Percentiles rank a stretch among this genome's conserved stretches.
These are phyloP conservation scores for Perilla frutescens DNA, from an alignment of 257 asterid species.

Conservation along the genomic window DNA sequence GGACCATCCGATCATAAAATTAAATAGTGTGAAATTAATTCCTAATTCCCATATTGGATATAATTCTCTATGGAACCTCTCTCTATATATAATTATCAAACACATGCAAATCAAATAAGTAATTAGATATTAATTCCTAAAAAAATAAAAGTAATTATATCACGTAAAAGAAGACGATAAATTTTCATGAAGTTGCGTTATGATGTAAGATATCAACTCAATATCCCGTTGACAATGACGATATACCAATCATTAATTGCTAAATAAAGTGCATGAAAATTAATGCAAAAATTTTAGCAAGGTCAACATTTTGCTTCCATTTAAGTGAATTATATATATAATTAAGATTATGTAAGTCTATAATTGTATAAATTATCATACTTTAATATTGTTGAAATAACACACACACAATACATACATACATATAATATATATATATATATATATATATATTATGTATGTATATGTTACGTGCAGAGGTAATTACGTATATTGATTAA, in stretches of 20 bases:
- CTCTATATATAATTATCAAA: no score
- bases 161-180: no score
- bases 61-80: no score
- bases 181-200: neutral
- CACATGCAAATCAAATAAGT: no score
- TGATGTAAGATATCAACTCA: neutral
- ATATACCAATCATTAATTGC: conserved; percentile 28
- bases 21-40: no score
- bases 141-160: no score
- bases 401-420: no score
- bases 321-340: neutral
- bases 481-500: conserved; percentile 25
- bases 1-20: no score
- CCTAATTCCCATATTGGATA: no score
- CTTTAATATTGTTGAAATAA: no score
- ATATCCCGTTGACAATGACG: conserved; percentile 27
- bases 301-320: conserved; percentile 24
- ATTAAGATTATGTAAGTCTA: neutral
- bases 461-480: conserved; percentile 1
- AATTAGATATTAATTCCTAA: no score
- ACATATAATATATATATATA: neutral
- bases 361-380: neutral
- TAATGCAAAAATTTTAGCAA: neutral
- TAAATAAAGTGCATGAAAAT: conserved; percentile 6
- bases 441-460: neutral